Conservation (phyloP, 495 filamentous ascomycete species). For the Neurospora sp. region DNA sequence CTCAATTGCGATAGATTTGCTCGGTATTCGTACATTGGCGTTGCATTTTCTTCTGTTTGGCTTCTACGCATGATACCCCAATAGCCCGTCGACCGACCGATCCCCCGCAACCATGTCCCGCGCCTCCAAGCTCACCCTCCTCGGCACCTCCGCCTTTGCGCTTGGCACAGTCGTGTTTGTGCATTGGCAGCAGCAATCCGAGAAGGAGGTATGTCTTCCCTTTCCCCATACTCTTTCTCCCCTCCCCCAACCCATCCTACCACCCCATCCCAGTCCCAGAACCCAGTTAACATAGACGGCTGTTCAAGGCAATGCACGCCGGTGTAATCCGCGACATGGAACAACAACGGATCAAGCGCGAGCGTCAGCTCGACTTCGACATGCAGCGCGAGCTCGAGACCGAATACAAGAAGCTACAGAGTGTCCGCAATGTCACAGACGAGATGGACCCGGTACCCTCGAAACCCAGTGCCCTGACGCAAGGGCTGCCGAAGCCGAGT, state of each 20-base stretch:
- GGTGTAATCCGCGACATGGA: constrained; percentile 94
- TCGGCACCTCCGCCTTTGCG: constrained; percentile 65
- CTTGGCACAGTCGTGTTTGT: constrained; percentile 73
- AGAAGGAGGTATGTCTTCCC: constrained; percentile 58
- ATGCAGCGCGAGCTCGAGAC: constrained; percentile 77
- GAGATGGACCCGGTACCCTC: constrained; percentile 5
- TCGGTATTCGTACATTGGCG: no score
- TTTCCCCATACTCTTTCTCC: no score
- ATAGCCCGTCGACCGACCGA: no score
- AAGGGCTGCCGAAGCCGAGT: neutral
- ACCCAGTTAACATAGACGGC: no score
- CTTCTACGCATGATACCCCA: no score
- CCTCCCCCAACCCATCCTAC: no score
- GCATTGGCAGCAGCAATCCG: constrained; percentile 76
- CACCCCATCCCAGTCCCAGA: no score
- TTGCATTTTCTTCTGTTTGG: no score
- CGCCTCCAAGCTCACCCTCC: constrained; percentile 77
- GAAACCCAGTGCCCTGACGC: neutral
- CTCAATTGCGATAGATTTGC: no score
- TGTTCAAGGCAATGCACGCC: constrained; percentile 70
- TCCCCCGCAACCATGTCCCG: constrained; percentile 58
- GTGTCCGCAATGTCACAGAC: constrained; percentile 29
- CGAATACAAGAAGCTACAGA: constrained; percentile 83
- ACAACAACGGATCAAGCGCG: constrained; percentile 77
- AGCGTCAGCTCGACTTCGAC: constrained; percentile 87